A percentile compares a stretch with the other conserved stretches of the same genome.
Evolutionary conservation across 495 filamentous ascomycete genomes (phyloP).

Genomic region (Neurospora sp.): DNA sequence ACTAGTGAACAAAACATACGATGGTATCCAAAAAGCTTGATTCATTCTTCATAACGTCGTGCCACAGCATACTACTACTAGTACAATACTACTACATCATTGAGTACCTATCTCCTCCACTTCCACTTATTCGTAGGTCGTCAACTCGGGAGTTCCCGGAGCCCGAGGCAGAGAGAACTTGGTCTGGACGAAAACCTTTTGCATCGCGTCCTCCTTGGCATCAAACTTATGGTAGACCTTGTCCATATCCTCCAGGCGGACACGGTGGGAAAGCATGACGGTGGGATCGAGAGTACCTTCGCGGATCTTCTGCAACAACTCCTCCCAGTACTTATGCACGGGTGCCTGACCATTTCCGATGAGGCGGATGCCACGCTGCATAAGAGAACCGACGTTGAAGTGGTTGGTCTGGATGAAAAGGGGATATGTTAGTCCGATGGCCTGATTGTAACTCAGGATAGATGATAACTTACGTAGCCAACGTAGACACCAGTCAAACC

Average conservation of each 20-base stretch:
- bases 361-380: conserved; percentile 76
- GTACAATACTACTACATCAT: neutral
- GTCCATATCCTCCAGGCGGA: conserved; percentile 64
- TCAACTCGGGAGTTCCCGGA: conserved; percentile 45
- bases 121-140: conserved; percentile 14
- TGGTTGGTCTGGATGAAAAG: conserved; percentile 51
- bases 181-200: conserved; percentile 66
- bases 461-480: conserved; percentile 53
- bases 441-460: neutral
- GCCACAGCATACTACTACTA: neutral
- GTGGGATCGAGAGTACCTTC: conserved; percentile 63
- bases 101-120: neutral
- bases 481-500: conserved; percentile 78
- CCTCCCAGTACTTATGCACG: conserved; percentile 75
- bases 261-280: conserved; percentile 71
- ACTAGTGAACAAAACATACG: too few relatives aligned
- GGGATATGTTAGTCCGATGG: neutral
- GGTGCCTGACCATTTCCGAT: conserved; percentile 81
- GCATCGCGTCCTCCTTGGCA: conserved; percentile 54
- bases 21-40: neutral
- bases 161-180: conserved; percentile 49
- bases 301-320: conserved; percentile 60
- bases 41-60: neutral
- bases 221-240: conserved; percentile 64
- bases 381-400: conserved; percentile 76